Evolutionary conservation across 2,329 filamentous ascomycete genomes (phyloP).

Genomic region (Hymenotorrendiella dingleyae): DNA sequence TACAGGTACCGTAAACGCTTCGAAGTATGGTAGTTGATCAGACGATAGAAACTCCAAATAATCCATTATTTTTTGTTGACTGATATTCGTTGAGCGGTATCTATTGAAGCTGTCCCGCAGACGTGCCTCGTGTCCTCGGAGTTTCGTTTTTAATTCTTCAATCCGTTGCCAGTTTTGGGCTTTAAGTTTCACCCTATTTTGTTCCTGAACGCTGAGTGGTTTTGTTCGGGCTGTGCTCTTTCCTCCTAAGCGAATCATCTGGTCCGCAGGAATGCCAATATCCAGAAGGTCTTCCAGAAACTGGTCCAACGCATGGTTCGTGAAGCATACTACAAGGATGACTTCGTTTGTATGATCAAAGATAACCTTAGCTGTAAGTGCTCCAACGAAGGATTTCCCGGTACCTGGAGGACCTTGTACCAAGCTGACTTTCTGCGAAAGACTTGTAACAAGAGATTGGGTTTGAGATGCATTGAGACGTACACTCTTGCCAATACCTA

Average conservation of each 20-base stretch:
- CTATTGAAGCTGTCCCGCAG: slow-evolving; percentile 19
- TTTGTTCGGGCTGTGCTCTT: slow-evolving; percentile 48
- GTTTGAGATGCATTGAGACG: slow-evolving; percentile 49
- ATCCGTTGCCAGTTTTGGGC: slow-evolving; percentile 37
- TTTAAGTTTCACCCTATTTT: slow-evolving; percentile 32
- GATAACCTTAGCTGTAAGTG: slow-evolving; percentile 52
- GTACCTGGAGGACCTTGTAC: slow-evolving; percentile 74
- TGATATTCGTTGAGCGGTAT: slow-evolving; percentile 13
- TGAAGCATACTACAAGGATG: slow-evolving; percentile 62
- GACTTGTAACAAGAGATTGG: slow-evolving; percentile 46
- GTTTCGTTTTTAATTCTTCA: slow-evolving; percentile 34
- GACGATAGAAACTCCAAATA: slow-evolving; percentile 47
- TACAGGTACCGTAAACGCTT: slow-evolving; percentile 49
- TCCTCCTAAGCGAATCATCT: slow-evolving; percentile 58
- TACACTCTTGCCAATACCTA: slow-evolving; percentile 30
- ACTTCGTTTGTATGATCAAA: slow-evolving; percentile 41
- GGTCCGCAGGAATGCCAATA: slow-evolving; percentile 43
- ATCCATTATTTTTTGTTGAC: slow-evolving; percentile 31
- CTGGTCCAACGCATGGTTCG: slow-evolving; percentile 62
- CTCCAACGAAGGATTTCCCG: slow-evolving; percentile 70
- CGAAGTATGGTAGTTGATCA: slow-evolving; percentile 45
- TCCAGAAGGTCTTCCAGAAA: slow-evolving; percentile 56
- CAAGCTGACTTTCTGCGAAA: slow-evolving; percentile 48
- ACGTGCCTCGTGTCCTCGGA: slow-evolving; percentile 26
- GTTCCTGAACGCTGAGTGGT: slow-evolving; percentile 40